Conservation (phyloP, 495 filamentous ascomycete species). For the Chaetomidium leptoderma region DNA sequence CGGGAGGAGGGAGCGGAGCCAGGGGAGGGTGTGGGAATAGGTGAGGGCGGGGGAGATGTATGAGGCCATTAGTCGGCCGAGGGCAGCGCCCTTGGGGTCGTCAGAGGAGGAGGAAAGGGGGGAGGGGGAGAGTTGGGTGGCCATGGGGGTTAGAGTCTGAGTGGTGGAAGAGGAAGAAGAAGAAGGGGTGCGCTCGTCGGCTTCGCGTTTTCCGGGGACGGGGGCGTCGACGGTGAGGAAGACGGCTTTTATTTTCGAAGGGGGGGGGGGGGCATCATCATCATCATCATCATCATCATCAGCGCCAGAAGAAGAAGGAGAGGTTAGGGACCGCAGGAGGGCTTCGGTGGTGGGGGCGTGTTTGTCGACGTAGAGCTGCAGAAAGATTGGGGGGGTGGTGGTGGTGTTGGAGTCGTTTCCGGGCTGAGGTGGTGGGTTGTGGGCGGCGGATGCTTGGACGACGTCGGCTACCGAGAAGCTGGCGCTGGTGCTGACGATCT, state of each 20-base stretch:
- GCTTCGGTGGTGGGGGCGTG: slow-evolving; percentile 61
- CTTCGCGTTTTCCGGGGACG: slow-evolving; percentile 59
- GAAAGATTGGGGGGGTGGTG: slow-evolving; percentile 54
- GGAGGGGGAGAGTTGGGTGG: slow-evolving; percentile 30
- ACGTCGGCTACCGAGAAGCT: slow-evolving; percentile 64
- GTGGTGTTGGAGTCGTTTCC: not conserved
- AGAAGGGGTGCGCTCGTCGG: slow-evolving; percentile 52
- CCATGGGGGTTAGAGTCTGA: slow-evolving; percentile 1
- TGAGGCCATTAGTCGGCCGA: slow-evolving; percentile 66
- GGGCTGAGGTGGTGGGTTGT: not conserved
- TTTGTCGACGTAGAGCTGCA: slow-evolving; percentile 80
- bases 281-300: too few species aligned
- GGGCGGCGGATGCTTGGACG: slow-evolving; percentile 23
- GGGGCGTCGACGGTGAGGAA: slow-evolving; percentile 67
- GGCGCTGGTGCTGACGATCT: slow-evolving; percentile 66
- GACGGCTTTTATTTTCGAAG: slow-evolving; percentile 61
- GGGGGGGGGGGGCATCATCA: too few species aligned
- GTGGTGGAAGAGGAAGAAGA: not conserved
- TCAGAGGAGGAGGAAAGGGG: slow-evolving; percentile 54
- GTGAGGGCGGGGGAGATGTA: slow-evolving; percentile 69
- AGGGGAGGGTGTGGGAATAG: slow-evolving; percentile 63
- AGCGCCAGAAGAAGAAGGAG: too few species aligned
- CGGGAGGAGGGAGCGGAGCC: slow-evolving; percentile 37
- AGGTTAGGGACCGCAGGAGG: slow-evolving; percentile 6
- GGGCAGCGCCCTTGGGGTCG: slow-evolving; percentile 64